Evolutionary conservation across 1,284 basidiomycete species (phyloP).

Genomic region (Microbotryum saponariae): DNA sequence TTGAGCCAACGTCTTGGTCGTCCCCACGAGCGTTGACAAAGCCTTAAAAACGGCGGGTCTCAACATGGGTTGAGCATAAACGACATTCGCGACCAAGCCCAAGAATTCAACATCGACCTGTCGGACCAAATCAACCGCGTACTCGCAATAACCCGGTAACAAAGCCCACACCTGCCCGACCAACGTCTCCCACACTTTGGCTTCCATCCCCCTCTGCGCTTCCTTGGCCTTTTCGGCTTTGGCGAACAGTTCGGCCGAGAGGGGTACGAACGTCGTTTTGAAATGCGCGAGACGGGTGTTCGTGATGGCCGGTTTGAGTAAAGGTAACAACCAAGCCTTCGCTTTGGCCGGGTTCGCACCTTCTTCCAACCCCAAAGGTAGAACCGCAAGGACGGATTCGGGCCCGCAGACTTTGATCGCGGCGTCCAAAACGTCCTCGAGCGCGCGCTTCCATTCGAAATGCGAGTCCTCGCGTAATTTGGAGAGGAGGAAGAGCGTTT

Average conservation of each 20-base stretch:
- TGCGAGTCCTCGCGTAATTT: constrained; percentile 66
- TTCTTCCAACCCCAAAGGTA: constrained; percentile 63
- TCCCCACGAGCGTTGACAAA: constrained; percentile 74
- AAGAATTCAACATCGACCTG: constrained; percentile 67
- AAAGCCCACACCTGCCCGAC: constrained; percentile 84
- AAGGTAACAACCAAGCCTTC: constrained; percentile 84
- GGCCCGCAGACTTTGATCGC: constrained; percentile 85
- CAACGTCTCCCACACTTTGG: constrained; percentile 88
- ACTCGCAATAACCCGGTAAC: constrained; percentile 58
- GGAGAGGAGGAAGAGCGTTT: constrained; percentile 66
- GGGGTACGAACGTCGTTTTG: constrained; percentile 78
- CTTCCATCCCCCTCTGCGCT: constrained; percentile 64
- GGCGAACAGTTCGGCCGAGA: constrained; percentile 85
- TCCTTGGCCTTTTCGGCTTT: constrained; percentile 54
- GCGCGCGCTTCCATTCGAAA: constrained; percentile 86
- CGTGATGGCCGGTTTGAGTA: constrained; percentile 69
- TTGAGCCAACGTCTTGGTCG: constrained; percentile 47
- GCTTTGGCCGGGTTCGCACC: constrained; percentile 17
- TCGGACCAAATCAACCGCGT: constrained; percentile 68
- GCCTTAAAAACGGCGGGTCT: constrained; percentile 74
- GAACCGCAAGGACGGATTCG: constrained; percentile 59
- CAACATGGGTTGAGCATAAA: constrained; percentile 80
- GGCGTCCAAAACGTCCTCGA: constrained; percentile 68
- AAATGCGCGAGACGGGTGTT: constrained; percentile 80
- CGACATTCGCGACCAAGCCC: constrained; percentile 77